phyloP scores from a whole-genome alignment of 768 basidiomycete species.

The Grammothele lineata region DNA sequence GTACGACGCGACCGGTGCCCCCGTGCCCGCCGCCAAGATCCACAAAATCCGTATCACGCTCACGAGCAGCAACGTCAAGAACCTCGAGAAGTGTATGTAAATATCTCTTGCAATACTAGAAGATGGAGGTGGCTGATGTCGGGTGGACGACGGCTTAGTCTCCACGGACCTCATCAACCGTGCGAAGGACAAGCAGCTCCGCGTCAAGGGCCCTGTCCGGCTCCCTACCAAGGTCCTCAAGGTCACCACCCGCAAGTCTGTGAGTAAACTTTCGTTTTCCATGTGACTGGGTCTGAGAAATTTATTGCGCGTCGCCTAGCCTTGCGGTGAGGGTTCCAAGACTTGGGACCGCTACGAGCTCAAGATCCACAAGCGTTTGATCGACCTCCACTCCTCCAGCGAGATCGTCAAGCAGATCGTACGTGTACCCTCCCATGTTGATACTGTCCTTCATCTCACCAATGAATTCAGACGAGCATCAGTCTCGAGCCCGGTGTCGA shows the following conservation, averaged over 20 bases:
- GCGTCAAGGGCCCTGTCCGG: constrained; percentile 97
- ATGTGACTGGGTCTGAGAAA: background rate
- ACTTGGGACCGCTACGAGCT: constrained; percentile 99
- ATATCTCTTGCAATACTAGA: background rate
- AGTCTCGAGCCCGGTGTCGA: constrained; percentile 99
- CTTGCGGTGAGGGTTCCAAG: constrained; percentile 99
- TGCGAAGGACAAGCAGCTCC: constrained; percentile 99
- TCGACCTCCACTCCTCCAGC: constrained; percentile 97
- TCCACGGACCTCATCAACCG: constrained; percentile 95
- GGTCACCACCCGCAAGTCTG: constrained; percentile 99
- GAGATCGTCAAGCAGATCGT: constrained; percentile 99
- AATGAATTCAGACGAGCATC: constrained; percentile 77
- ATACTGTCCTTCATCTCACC: background rate
- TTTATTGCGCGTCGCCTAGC: constrained; percentile 38
- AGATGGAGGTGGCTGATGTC: background rate
- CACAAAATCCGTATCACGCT: constrained; percentile 99
- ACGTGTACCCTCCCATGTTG: constrained; percentile 29
- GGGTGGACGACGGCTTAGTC: constrained; percentile 71
- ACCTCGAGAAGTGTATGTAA: constrained; percentile 92
- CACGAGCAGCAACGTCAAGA: constrained; percentile 96
- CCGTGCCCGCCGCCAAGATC: constrained; percentile 82
- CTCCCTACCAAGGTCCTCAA: constrained; percentile 98
- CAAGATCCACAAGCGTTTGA: constrained; percentile 99
- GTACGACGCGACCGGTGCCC: constrained; percentile 89
- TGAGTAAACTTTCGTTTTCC: constrained; percentile 35